Base-by-base conservation (phyloP, 345 rosid species). In the Lumnitzera racemosa region DNA sequence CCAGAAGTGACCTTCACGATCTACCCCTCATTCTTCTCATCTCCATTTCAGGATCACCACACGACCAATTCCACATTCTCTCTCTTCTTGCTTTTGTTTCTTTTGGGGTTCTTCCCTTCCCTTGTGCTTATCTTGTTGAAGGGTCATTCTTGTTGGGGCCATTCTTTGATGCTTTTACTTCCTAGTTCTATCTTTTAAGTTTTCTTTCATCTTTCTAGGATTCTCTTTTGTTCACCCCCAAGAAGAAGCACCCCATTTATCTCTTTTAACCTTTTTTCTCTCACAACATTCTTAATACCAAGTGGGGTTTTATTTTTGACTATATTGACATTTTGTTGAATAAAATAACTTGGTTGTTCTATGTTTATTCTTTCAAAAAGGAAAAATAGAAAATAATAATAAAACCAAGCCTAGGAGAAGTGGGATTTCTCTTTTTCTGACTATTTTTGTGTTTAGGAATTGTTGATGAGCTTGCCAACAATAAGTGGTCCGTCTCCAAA, bases 31-130 rank as follows among this genome's bases (percentile, higher is more conserved):
- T 14, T 0, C 46, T 27, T 47, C 15, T 3, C 36, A 51, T 24
- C 41, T 51, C 13, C 57, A 53, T 47, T 57, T 57, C 25, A 62
- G 72, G 63, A 52, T 62, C 72, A 68, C 66, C 67, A 27, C 67
- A 62, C 16, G 57, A 68, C 72, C 47, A 2, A 43, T 68, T 68
- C 67, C 55, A 55, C 55, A 49, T 49, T 24, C 15, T 36, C 46
- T 51, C 58, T 50, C 66, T 31, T 47, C 20, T 12, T 17, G 20
- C 24, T 43, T 12, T 49, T 51, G 46, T 43, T 63, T 12, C 53
- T 23, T 16, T 41, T n/a, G 24, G 43, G 51, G 46, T 14, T 0
- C 10, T 31, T 9, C 13, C 3, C 36, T 53, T 15, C 36, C 13
- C 24, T 53, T 15, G 24, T 49, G 20, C 52, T 27, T 49, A 25